Conservation (phyloP, 768 basidiomycete species). For the Phaeotremella skinneri region DNA sequence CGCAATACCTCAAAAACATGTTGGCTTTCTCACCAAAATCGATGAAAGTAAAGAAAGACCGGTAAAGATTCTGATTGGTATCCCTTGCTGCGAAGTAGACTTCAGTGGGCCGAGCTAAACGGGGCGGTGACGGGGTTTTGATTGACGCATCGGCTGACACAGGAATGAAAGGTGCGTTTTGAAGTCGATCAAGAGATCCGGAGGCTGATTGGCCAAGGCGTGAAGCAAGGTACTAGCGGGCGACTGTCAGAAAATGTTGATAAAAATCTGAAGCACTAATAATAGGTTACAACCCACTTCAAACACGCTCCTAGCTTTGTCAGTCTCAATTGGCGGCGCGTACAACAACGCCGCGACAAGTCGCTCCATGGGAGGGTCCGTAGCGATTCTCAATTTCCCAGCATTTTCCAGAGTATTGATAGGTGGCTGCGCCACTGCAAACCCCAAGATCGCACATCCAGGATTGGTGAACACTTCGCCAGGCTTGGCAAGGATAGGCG, state of each 20-base stretch:
- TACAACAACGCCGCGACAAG: conserved; percentile 63
- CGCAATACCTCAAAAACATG: conserved; percentile 78
- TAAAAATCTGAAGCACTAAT: neutral
- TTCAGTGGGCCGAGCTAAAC: conserved; percentile 32
- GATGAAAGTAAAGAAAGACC: conserved; percentile 80
- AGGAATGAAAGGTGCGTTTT: conserved; percentile 67
- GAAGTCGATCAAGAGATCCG: conserved; percentile 60
- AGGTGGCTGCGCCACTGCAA: conserved; percentile 58
- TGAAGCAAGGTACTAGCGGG: conserved; percentile 32
- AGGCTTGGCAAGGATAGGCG: conserved; percentile 60
- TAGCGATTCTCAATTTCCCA: conserved; percentile 65
- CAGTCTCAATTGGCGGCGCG: conserved; percentile 61
- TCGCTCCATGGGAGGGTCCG: conserved; percentile 65
- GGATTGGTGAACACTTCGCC: conserved; percentile 68
- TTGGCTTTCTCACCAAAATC: conserved; percentile 82
- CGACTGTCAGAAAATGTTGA: conserved; percentile 1
- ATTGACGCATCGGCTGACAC: conserved; percentile 23
- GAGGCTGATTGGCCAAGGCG: conserved; percentile 32
- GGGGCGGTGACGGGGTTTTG: neutral
- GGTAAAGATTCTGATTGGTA: conserved; percentile 61
- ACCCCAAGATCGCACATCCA: conserved; percentile 73
- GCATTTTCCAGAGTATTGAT: conserved; percentile 55
- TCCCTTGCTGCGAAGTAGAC: conserved; percentile 48
- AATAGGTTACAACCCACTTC: conserved; percentile 55
- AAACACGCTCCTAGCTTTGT: conserved; percentile 66